Percentiles rank a stretch among this genome's conserved stretches.
Evolutionary conservation across 2,329 filamentous ascomycete species (phyloP).

Genomic region (Talaromyces piceae): DNA sequence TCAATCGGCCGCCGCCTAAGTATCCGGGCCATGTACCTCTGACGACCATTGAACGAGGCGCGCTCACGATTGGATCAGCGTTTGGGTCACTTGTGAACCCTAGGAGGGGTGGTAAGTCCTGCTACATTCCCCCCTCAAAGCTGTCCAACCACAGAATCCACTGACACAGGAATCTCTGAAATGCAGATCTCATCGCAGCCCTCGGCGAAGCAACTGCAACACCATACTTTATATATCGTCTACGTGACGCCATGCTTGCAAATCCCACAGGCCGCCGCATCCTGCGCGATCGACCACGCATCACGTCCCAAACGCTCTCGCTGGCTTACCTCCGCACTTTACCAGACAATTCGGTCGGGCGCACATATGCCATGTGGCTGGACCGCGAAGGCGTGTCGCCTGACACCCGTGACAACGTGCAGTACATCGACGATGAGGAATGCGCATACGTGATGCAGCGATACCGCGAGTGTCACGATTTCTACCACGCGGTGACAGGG

Average conservation of each 20-base stretch:
- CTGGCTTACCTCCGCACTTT: conserved; percentile 64
- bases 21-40: conserved; percentile 92
- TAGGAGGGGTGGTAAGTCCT: conserved; percentile 59
- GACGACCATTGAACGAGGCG: conserved; percentile 65
- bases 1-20: conserved; percentile 76
- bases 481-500: conserved; percentile 91
- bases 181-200: conserved; percentile 77
- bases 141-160: background rate
- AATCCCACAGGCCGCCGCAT: conserved; percentile 80
- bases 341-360: conserved; percentile 67
- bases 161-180: conserved; percentile 3
- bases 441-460: conserved; percentile 98
- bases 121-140: background rate
- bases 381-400: conserved; percentile 88
- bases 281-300: conserved; percentile 78
- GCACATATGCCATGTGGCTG: conserved; percentile 81
- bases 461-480: conserved; percentile 95
- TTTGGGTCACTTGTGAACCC: conserved; percentile 62
- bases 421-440: conserved; percentile 90
- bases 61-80: conserved; percentile 58
- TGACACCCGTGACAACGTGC: conserved; percentile 73
- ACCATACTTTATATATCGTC: conserved; percentile 88
- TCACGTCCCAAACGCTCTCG: conserved; percentile 65
- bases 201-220: conserved; percentile 92
- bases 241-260: conserved; percentile 85